These are phyloP conservation scores for Scheffersomyces spartinae DNA, from an alignment of 805 yeast genomes.

Conservation along the genomic window DNA sequence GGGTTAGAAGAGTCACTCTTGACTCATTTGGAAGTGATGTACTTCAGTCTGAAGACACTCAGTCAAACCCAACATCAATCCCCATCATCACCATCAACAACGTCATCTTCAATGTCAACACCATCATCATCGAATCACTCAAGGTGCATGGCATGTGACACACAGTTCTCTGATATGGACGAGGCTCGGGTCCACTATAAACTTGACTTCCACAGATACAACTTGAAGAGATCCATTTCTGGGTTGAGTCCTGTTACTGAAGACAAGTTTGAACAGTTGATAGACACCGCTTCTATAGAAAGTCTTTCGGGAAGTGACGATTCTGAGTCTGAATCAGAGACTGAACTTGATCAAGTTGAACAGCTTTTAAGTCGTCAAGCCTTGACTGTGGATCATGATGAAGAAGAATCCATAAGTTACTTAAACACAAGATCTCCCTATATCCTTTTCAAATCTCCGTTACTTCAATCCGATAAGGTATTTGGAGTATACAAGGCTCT, in stretches of 20 bases:
- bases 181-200: constrained; percentile 36
- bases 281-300: constrained; percentile 38
- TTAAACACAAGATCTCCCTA: constrained; percentile 63
- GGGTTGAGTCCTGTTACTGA: constrained; percentile 38
- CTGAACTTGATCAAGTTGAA: constrained; percentile 9
- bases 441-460: constrained; percentile 41
- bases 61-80: background rate
- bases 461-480: constrained; percentile 34
- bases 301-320: constrained; percentile 51
- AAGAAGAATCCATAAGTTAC: constrained; percentile 32
- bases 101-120: background rate
- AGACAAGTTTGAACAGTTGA: constrained; percentile 44
- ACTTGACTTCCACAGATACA: constrained; percentile 47
- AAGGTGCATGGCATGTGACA: constrained; percentile 9
- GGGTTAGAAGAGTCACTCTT: constrained; percentile 28
- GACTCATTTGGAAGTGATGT: constrained; percentile 37
- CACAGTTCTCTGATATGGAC: constrained; percentile 3
- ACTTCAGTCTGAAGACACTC: constrained; percentile 19
- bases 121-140: background rate
- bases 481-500: constrained; percentile 61
- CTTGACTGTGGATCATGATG: constrained; percentile 15
- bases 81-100: background rate
- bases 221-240: constrained; percentile 40
- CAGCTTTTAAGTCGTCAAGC: constrained; percentile 10
- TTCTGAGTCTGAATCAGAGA: constrained; percentile 20